phyloP scores from a whole-genome alignment of 345 rosid genomes.

The Firmiana major region DNA sequence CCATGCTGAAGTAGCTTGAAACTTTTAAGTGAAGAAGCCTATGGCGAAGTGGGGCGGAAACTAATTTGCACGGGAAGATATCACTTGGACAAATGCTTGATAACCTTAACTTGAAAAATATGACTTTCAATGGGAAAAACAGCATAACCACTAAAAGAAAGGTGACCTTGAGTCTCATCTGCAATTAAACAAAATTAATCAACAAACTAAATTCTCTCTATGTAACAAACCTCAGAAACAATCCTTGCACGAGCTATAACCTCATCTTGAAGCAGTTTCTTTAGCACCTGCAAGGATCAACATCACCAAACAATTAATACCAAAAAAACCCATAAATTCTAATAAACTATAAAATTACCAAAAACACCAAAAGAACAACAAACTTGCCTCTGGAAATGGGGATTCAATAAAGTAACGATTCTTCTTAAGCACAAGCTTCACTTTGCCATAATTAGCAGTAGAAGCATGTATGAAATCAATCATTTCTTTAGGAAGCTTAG shows the following conservation, averaged over 20 bases:
- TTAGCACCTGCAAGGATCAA: conserved; percentile 57
- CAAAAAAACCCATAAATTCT: neutral
- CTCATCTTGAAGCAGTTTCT: conserved; percentile 69
- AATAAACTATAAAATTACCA: neutral
- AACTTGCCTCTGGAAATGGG: conserved; percentile 76
- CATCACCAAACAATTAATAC: neutral
- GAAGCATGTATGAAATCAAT: conserved; percentile 79
- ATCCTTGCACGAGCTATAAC: conserved; percentile 66
- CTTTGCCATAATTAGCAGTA: conserved; percentile 96
- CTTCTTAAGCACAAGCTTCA: conserved; percentile 93
- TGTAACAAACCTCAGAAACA: conserved; percentile 59
- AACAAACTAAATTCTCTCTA: neutral
- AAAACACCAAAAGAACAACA: conserved; percentile 13
- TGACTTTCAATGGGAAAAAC: neutral
- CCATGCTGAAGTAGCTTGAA: neutral
- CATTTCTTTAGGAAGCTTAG: conserved; percentile 88
- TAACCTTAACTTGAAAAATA: neutral
- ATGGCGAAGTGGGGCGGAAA: neutral
- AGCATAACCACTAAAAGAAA: conserved; percentile 1
- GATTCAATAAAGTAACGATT: conserved; percentile 87
- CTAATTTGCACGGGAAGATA: neutral
- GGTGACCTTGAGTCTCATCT: neutral
- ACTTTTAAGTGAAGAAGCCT: neutral
- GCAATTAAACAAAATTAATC: neutral
- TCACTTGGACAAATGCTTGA: neutral